These are phyloP conservation scores for Penicillium polonicum DNA, from an alignment of 2,329 filamentous ascomycete species.

Conservation along the genomic window DNA sequence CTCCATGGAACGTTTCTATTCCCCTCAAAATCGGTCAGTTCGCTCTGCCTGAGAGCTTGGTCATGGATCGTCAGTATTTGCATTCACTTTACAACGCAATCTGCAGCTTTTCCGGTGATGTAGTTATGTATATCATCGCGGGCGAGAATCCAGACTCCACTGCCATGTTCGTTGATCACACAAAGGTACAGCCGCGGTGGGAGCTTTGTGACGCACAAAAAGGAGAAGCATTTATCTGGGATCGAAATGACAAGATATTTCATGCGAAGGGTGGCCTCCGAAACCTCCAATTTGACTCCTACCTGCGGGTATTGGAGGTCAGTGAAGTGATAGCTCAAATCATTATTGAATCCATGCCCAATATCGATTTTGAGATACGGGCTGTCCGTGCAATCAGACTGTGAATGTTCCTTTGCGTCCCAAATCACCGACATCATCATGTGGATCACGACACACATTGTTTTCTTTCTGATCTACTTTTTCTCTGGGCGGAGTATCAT, in stretches of 20 bases:
- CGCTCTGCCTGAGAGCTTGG: not conserved
- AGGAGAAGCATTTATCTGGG: not conserved
- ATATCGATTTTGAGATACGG: not conserved
- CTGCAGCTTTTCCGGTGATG: not conserved
- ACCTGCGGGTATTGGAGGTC: not conserved
- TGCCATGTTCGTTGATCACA: too few species aligned
- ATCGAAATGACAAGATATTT: not conserved
- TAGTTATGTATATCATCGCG: not conserved
- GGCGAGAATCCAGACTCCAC: not conserved
- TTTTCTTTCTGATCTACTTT: not conserved
- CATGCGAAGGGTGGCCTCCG: not conserved
- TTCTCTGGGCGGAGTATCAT: not conserved
- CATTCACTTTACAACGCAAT: not conserved
- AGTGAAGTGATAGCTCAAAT: accelerated
- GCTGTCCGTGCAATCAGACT: not conserved
- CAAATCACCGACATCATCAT: not conserved
- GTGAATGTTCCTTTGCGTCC: not conserved
- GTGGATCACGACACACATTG: not conserved
- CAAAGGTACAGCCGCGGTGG: not conserved
- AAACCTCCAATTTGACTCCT: not conserved
- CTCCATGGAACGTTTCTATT: too few species aligned
- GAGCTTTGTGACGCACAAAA: not conserved
- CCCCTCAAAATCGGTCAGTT: not conserved
- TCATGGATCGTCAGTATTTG: too few species aligned
- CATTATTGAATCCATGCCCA: not conserved